A percentile compares a stretch with the other conserved stretches of the same genome.
Conservation (phyloP, 1,284 basidiomycete species). For the Cryptococcus sp. region DNA sequence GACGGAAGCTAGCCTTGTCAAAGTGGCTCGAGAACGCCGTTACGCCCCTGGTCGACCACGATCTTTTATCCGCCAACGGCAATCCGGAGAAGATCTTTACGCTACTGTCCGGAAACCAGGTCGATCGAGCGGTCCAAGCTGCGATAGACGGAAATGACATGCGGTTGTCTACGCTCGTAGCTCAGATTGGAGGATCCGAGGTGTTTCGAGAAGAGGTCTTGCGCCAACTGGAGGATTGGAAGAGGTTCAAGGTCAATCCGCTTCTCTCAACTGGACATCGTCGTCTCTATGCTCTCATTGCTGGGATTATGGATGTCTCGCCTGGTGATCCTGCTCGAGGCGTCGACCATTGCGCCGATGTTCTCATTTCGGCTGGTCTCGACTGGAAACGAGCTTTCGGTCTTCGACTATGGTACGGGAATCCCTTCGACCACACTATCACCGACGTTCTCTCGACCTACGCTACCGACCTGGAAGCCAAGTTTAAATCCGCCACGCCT, state of each 20-base stretch:
- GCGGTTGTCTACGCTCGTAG: slow-evolving; percentile 85
- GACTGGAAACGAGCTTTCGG: slow-evolving; percentile 97
- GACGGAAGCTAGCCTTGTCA: slow-evolving; percentile 75
- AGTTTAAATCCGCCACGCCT: slow-evolving; percentile 54
- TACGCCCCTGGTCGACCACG: slow-evolving; percentile 64
- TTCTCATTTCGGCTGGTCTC: slow-evolving; percentile 69
- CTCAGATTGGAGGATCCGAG: slow-evolving; percentile 78
- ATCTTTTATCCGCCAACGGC: slow-evolving; percentile 55
- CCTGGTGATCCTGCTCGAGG: slow-evolving; percentile 54
- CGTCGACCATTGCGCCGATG: slow-evolving; percentile 58
- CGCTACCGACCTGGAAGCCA: slow-evolving; percentile 51
- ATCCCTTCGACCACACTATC: slow-evolving; percentile 66
- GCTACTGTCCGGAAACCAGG: slow-evolving; percentile 73
- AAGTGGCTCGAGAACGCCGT: slow-evolving; percentile 79
- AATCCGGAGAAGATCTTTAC: slow-evolving; percentile 62
- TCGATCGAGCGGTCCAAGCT: slow-evolving; percentile 14
- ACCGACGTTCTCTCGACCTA: slow-evolving; percentile 66
- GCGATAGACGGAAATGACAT: slow-evolving; percentile 35
- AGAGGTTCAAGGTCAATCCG: slow-evolving; percentile 65
- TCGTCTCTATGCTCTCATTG: slow-evolving; percentile 77
- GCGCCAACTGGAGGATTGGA: slow-evolving; percentile 79
- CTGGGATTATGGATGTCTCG: slow-evolving; percentile 66
- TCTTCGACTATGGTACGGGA: slow-evolving; percentile 82
- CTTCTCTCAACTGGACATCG: slow-evolving; percentile 67
- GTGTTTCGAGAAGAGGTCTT: slow-evolving; percentile 69